Conservation (phyloP, 2,329 filamentous ascomycete genomes). For the Aureobasidium melanogenum region DNA sequence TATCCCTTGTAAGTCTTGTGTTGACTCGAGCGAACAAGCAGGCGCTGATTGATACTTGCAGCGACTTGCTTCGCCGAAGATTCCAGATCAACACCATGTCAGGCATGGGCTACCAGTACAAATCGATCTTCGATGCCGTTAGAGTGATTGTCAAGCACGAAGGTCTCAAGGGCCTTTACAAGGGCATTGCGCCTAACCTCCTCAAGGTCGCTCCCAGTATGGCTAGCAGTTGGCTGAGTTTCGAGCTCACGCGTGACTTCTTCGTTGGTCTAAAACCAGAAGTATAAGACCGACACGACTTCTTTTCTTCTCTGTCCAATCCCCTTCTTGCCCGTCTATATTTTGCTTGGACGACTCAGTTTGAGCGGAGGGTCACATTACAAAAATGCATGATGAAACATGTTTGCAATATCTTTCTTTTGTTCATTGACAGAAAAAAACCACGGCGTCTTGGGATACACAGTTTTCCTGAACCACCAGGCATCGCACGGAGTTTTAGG, state of each 20-base stretch:
- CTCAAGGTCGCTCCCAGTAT: slow-evolving; percentile 97
- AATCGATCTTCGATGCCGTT: slow-evolving; percentile 74
- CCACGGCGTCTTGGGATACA: background rate
- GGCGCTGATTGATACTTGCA: slow-evolving; percentile 27
- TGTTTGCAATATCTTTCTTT: background rate
- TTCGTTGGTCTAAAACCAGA: slow-evolving; percentile 44
- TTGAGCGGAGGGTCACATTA: background rate
- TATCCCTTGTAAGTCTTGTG: slow-evolving; percentile 78
- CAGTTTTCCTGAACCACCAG: background rate
- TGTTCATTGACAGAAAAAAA: background rate
- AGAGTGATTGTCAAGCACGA: slow-evolving; percentile 74
- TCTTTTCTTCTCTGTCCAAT: background rate
- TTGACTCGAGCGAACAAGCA: background rate
- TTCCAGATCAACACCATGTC: slow-evolving; percentile 99
- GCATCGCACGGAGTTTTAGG: slow-evolving; percentile 4
- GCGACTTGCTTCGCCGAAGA: slow-evolving; percentile 81
- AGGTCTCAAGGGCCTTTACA: slow-evolving; percentile 80
- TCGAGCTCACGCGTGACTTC: slow-evolving; percentile 86
- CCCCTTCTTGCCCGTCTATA: background rate
- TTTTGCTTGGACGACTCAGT: background rate
- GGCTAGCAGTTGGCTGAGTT: slow-evolving; percentile 97
- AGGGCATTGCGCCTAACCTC: slow-evolving; percentile 89
- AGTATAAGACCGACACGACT: background rate
- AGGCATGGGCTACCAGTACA: slow-evolving; percentile 95
- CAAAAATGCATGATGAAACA: slow-evolving; percentile 1